Conservation (phyloP, 1,139 yeast genomes). For the Candida tropicalis region DNA sequence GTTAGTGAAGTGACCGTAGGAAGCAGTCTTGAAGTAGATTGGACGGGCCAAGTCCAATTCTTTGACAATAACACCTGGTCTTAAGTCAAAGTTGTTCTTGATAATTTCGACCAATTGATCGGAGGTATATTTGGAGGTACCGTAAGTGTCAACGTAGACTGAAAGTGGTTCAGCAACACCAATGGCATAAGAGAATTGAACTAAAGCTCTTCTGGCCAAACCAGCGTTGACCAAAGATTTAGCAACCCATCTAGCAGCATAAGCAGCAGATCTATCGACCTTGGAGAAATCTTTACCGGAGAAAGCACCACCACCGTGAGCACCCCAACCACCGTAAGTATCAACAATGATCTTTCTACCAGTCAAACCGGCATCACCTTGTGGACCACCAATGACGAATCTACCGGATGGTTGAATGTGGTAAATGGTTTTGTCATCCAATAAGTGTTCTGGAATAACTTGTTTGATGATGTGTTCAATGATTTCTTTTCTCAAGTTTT, state of each 20-base stretch:
- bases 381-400: conserved; percentile 99
- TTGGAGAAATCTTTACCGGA: conserved; percentile 99
- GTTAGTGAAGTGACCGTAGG: conserved; percentile 99
- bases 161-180: conserved; percentile 99
- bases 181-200: conserved; percentile 98
- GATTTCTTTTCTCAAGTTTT: conserved; percentile 80
- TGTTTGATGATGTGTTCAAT: conserved; percentile 80
- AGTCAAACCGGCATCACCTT: conserved; percentile 99
- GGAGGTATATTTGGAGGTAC: conserved; percentile 89
- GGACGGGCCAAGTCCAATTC: conserved; percentile 98
- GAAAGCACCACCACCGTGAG: conserved; percentile 99
- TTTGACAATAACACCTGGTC: conserved; percentile 98
- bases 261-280: conserved; percentile 99
- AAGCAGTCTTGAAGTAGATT: conserved; percentile 97
- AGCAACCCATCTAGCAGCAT: conserved; percentile 99
- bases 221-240: conserved; percentile 95
- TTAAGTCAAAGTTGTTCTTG: conserved; percentile 92
- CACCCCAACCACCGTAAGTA: conserved; percentile 99
- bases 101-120: conserved; percentile 89
- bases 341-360: conserved; percentile 99
- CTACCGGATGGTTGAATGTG: conserved; percentile 99
- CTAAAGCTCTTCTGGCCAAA: conserved; percentile 95
- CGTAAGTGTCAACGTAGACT: conserved; percentile 95
- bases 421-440: conserved; percentile 94
- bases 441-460: conserved; percentile 87